These are phyloP conservation scores for Diplodia seriata DNA, from an alignment of 2,329 filamentous ascomycete genomes.

Conservation along the genomic window DNA sequence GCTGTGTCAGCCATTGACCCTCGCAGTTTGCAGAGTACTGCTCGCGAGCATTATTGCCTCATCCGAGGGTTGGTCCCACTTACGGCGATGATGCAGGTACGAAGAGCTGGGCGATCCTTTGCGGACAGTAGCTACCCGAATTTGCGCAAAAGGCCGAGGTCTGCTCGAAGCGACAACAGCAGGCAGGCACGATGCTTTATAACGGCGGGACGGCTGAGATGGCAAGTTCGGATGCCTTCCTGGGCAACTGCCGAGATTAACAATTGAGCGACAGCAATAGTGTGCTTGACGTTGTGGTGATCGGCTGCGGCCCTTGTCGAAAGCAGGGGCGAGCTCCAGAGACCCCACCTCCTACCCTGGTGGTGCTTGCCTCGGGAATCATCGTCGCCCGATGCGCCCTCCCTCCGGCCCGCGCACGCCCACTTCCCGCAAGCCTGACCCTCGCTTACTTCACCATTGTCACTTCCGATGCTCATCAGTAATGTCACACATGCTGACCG, in stretches of 20 bases:
- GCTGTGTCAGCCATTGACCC: neutral
- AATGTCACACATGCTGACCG: neutral
- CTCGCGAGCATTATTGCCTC: no score
- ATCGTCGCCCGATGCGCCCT: neutral
- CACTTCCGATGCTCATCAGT: slow-evolving; percentile 4
- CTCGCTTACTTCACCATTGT: neutral
- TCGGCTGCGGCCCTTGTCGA: neutral
- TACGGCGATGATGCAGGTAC: neutral
- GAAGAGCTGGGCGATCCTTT: neutral
- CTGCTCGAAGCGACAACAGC: no score
- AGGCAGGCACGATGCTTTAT: neutral
- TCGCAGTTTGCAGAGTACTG: neutral
- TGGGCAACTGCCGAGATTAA: slow-evolving; percentile 24
- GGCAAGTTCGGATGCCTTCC: neutral
- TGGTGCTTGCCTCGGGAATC: slow-evolving; percentile 6
- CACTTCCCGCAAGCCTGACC: slow-evolving; percentile 3
- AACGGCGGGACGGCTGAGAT: neutral
- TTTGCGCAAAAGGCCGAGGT: neutral
- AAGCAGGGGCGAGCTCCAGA: neutral
- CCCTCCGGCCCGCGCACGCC: slow-evolving; percentile 10
- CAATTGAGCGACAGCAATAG: neutral
- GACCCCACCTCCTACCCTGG: neutral
- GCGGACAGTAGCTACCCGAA: neutral
- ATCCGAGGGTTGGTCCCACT: neutral
- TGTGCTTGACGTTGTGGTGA: slow-evolving; percentile 2